Evolutionary conservation across 1,284 basidiomycete genomes (phyloP).

Genomic region (Pseudomicrostroma phylloplanum): DNA sequence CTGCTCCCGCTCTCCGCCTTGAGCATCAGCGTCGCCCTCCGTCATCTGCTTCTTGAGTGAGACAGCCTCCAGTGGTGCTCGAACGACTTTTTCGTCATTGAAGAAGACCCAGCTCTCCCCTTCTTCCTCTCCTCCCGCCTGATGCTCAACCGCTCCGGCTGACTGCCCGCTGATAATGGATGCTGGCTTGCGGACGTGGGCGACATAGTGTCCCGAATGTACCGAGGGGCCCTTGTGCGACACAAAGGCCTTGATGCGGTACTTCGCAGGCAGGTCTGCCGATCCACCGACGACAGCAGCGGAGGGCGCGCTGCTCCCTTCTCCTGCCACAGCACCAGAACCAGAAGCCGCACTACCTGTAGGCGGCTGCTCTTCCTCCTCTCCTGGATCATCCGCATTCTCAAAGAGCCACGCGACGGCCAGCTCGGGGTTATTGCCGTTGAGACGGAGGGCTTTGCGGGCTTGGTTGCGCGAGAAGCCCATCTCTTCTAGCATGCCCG

Average conservation of each 20-base stretch:
- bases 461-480: slow-evolving; percentile 82
- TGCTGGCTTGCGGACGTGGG: slow-evolving; percentile 9
- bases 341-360: not conserved
- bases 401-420: slow-evolving; percentile 97
- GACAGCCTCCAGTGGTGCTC: slow-evolving; percentile 3
- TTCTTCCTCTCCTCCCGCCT: not conserved
- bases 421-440: slow-evolving; percentile 71
- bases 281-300: slow-evolving; percentile 30
- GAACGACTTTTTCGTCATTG: slow-evolving; percentile 19
- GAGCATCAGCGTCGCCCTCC: not conserved
- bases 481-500: slow-evolving; percentile 74
- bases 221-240: slow-evolving; percentile 89
- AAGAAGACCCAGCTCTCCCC: slow-evolving; percentile 13
- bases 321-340: not conserved
- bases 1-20: not conserved
- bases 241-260: slow-evolving; percentile 81
- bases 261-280: slow-evolving; percentile 63
- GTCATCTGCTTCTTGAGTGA: not conserved
- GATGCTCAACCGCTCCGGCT: not conserved
- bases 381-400: slow-evolving; percentile 79
- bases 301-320: not conserved
- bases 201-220: slow-evolving; percentile 19
- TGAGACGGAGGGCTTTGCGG: slow-evolving; percentile 76
- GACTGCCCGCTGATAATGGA: not conserved
- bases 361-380: slow-evolving; percentile 40